Base-by-base conservation (phyloP, 192 early-diverging fungal genomes). In the Umbelopsis ramanniana region DNA sequence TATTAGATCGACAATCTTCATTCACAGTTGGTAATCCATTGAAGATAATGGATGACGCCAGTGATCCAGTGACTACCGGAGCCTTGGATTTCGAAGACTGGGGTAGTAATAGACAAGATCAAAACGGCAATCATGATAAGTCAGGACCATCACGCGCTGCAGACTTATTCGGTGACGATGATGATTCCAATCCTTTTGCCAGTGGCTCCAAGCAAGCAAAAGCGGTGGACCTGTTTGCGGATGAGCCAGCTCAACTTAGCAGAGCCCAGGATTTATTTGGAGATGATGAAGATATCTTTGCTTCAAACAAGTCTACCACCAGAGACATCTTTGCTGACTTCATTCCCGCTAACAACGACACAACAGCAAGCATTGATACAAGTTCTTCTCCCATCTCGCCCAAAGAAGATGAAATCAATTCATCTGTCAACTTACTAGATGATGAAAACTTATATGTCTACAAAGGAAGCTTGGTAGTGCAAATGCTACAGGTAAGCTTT, bases 401-500 rank as follows among this genome's bases (percentile, higher is more conserved):
- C n/a, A n/a, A 67, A 21, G 52, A 71, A n/a, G 52, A 46, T 10
- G 29, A 57, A 26, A 24, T 3, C 29, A 29, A 37, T 69, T 23
- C 26, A 55, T 17, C 48, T 50, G 66, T 22, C 50, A 74, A 75
- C 67, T 21, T 72, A 23, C 74, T 74, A 14, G 57, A 72, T 17
- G 66, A 78, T 24, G 70, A 75, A 21, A 80, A 81, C 69, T 45
- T 89, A 29, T 53, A 74, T 10, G 24, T 81, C 12, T 91, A 89
- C 76, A 89, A 91, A 70, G 84, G 84, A 76, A 76, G 84, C n/a
- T 66, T 92, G 60, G 83, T 81, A 2, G 89, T 88, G 70, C 79
- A 87, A 22, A 79, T 91, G 67, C 69, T 91, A 33, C 88, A 92
- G 83, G 84, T 87, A 86, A 70, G 43, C 22, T 3, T 19, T 29